A percentile compares a stretch with the other conserved stretches of the same genome.
Conservation (phyloP, 2,329 filamentous ascomycete genomes). For the Botrytis elliptica region DNA sequence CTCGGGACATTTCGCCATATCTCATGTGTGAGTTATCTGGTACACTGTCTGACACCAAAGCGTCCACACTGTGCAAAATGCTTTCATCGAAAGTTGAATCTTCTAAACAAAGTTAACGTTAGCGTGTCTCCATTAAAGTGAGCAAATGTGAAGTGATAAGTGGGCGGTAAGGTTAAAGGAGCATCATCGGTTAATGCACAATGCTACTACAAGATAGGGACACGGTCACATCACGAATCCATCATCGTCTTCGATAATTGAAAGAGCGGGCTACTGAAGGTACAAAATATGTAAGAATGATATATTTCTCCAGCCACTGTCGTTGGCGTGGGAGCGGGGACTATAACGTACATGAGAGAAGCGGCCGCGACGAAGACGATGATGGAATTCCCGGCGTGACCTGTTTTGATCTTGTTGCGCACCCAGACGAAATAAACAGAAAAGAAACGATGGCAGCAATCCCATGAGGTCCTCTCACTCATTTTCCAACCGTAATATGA, state of each 20-base stretch:
- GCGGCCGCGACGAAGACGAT: slow-evolving; percentile 61
- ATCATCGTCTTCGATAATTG: slow-evolving; percentile 58
- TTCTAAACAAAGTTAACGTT: slow-evolving; percentile 48
- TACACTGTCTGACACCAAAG: slow-evolving; percentile 59
- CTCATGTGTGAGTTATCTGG: slow-evolving; percentile 30
- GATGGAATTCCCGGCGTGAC: slow-evolving; percentile 61
- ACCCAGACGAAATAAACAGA: slow-evolving; percentile 31
- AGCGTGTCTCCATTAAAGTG: slow-evolving; percentile 23
- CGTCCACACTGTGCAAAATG: slow-evolving; percentile 57
- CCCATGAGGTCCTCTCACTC: slow-evolving; percentile 35
- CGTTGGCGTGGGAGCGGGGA: slow-evolving; percentile 42
- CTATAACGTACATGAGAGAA: slow-evolving; percentile 65
- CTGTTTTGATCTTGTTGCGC: slow-evolving; percentile 31
- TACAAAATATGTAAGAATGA: slow-evolving; percentile 45
- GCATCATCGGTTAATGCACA: slow-evolving; percentile 39
- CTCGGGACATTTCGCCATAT: slow-evolving; percentile 20
- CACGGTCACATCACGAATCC: slow-evolving; percentile 51
- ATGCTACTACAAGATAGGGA: slow-evolving; percentile 33
- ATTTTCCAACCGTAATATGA: slow-evolving; percentile 33
- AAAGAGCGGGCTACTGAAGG: slow-evolving; percentile 40
- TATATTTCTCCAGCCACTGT: slow-evolving; percentile 51
- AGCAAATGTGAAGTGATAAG: neutral
- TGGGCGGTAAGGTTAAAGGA: slow-evolving; percentile 29
- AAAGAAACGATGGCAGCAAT: slow-evolving; percentile 31
- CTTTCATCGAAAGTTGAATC: slow-evolving; percentile 56